Evolutionary conservation across 345 rosid species (phyloP).

Genomic region (Rhodomyrtus tomentosa): DNA sequence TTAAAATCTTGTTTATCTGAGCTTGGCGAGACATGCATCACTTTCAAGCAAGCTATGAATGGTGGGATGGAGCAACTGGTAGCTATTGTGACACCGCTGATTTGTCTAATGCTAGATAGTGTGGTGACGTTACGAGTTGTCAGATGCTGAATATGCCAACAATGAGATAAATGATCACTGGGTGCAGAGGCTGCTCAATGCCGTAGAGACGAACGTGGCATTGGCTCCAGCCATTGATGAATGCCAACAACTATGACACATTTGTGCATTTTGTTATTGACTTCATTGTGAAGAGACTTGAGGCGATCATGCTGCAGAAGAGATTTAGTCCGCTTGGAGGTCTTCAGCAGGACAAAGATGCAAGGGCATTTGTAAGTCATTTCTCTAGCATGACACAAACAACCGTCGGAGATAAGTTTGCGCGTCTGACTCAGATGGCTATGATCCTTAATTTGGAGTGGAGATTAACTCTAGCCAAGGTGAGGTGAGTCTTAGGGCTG

Average conservation of each 20-base stretch:
- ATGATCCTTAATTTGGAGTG: slow-evolving; percentile 89
- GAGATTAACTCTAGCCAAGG: slow-evolving; percentile 95
- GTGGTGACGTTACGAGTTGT: slow-evolving; percentile 91
- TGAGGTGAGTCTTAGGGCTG: slow-evolving; percentile 74
- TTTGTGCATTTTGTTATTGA: slow-evolving; percentile 78
- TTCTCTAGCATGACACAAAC: slow-evolving; percentile 92
- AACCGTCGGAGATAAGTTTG: slow-evolving; percentile 94
- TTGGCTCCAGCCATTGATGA: slow-evolving; percentile 93
- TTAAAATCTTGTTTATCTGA: slow-evolving; percentile 92
- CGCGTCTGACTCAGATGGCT: slow-evolving; percentile 90
- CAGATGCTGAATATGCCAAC: slow-evolving; percentile 90
- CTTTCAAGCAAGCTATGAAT: slow-evolving; percentile 66
- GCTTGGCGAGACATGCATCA: slow-evolving; percentile 71
- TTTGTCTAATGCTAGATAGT: slow-evolving; percentile 73
- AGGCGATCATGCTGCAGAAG: slow-evolving; percentile 98
- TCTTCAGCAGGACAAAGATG: slow-evolving; percentile 91
- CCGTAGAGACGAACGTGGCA: slow-evolving; percentile 71
- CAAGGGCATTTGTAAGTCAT: slow-evolving; percentile 82
- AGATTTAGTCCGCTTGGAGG: slow-evolving; percentile 97
- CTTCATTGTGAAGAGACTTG: slow-evolving; percentile 88
- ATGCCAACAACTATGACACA: slow-evolving; percentile 76
- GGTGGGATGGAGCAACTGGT: slow-evolving; percentile 83
- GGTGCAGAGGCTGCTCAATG: slow-evolving; percentile 94
- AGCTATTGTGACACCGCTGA: slow-evolving; percentile 69
- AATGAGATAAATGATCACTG: slow-evolving; percentile 97